These are phyloP conservation scores for Mycena kentingensis DNA, from an alignment of 768 basidiomycete species.

Conservation along the genomic window DNA sequence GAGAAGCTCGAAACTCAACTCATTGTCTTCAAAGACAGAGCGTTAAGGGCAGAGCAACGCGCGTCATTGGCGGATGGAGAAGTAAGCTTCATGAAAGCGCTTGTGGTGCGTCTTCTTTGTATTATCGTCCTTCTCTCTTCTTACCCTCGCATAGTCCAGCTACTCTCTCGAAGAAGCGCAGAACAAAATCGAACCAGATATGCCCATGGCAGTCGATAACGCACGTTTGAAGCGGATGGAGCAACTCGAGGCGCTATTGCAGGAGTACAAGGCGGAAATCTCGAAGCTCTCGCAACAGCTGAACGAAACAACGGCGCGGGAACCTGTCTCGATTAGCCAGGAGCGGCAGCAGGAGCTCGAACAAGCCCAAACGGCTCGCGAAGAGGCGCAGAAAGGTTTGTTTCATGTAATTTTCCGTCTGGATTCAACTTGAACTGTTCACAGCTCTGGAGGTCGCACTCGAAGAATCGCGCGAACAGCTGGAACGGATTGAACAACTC, in stretches of 20 bases:
- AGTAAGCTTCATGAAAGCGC: constrained; percentile 63
- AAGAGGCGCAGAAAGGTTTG: constrained; percentile 45
- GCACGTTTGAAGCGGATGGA: constrained; percentile 46
- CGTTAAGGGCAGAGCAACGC: constrained; percentile 33
- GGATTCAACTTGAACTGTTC: background rate
- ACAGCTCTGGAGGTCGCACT: constrained; percentile 49
- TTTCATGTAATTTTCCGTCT: background rate
- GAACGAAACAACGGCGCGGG: constrained; percentile 40
- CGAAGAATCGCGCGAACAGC: constrained; percentile 37
- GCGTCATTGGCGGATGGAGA: constrained; percentile 52
- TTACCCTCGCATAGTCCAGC: constrained; percentile 48
- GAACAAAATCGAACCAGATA: constrained; percentile 30
- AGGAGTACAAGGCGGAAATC: constrained; percentile 57
- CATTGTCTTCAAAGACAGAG: constrained; percentile 40
- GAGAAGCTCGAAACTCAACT: constrained; percentile 39
- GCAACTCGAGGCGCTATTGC: constrained; percentile 57
- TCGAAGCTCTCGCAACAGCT: constrained; percentile 49
- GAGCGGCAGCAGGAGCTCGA: constrained; percentile 44
- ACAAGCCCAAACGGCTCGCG: constrained; percentile 38
- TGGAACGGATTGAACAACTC: constrained; percentile 63
- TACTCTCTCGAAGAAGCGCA: constrained; percentile 60
- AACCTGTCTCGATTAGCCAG: constrained; percentile 36
- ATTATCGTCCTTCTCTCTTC: constrained; percentile 1
- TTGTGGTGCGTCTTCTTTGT: constrained; percentile 51
- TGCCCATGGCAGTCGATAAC: constrained; percentile 31